Evolutionary conservation across 371 early-diverging fungal genomes (phyloP).

Genomic region (Mortierella sp.): DNA sequence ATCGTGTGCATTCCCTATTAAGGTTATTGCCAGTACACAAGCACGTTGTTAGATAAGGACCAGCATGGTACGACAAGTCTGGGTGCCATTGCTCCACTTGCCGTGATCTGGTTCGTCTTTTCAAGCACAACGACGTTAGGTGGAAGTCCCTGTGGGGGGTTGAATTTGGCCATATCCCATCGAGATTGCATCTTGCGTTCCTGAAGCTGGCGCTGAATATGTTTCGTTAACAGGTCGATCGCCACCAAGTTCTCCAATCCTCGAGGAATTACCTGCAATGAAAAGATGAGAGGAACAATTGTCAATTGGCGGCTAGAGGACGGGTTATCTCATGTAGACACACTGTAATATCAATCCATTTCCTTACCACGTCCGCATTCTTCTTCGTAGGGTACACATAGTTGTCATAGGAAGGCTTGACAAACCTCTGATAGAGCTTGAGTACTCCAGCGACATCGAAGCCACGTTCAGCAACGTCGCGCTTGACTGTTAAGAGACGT

Average conservation of each 20-base stretch:
- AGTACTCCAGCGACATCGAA: slow-evolving; percentile 86
- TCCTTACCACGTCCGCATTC: slow-evolving; percentile 83
- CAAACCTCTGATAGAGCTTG: slow-evolving; percentile 84
- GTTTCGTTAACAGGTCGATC: slow-evolving; percentile 90
- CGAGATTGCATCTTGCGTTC: slow-evolving; percentile 76
- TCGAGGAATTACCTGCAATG: slow-evolving; percentile 81
- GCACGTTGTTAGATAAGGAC: not conserved
- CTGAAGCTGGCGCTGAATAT: slow-evolving; percentile 83
- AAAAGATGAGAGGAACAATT: not conserved
- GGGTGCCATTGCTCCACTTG: slow-evolving; percentile 20
- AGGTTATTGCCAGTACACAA: slow-evolving; percentile 1
- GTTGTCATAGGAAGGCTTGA: slow-evolving; percentile 92
- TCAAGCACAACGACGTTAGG: slow-evolving; percentile 66
- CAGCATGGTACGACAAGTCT: too few species aligned
- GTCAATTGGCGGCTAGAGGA: too few species aligned
- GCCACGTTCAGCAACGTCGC: slow-evolving; percentile 91
- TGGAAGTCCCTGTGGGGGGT: slow-evolving; percentile 58
- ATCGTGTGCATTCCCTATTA: slow-evolving; percentile 84
- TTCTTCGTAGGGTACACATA: slow-evolving; percentile 90
- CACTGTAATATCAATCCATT: not conserved
- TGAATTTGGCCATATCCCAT: slow-evolving; percentile 66
- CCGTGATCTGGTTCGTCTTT: slow-evolving; percentile 74
- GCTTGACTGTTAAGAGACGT: slow-evolving; percentile 66
- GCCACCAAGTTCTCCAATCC: slow-evolving; percentile 92
- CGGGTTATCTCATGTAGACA: not conserved